Base-by-base conservation (phyloP, 2,329 filamentous ascomycete species). In the Pseudogymnoascus sp. region DNA sequence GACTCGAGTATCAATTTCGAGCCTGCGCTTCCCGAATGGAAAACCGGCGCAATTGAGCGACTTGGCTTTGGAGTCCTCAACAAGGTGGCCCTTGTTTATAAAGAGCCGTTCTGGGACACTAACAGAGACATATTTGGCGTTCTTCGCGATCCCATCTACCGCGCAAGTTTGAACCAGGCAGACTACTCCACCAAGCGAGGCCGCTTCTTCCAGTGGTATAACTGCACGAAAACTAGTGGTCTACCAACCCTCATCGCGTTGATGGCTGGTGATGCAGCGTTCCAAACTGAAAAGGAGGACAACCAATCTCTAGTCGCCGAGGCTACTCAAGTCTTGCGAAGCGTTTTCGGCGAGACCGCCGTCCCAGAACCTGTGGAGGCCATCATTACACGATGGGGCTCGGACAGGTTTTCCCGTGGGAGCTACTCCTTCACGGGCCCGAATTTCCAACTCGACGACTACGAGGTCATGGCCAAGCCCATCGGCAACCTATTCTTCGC, bases 121-220 rank as follows among this genome's bases (percentile, higher is more conserved):
- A 83, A 88, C 47, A 85, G 91, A 68, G 92, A 99, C 74, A 97
- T 99, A 75, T 97, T 99, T 74, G 96, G 95, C 10, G 85, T 96
- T 42, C 79, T 99, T 44, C 88, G 93, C 64, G 87, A 91, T 68
- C 87, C 93, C 2, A 79, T 82, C 21, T 83, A 85, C 65, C 79
- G 82, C 3, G 82, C 86, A 64, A 96, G 91, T 71, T 81, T 93
- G 63, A 80, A 87, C 50, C 91, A 96, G 71, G 83, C 84, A 61
- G 90, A 96, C 68, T 97, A 97, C 71, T 80, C 86, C 4, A 79
- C 83, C 3, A 87, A 86, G 66, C 86, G 93, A 62, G 93, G 93
- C n/a, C 88, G 93, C 23, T 96, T 96, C 76, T 99, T 97, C 71
- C 85, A 99, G 69, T 97, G 96, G 84, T 97, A 96, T 84, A 97